Evolutionary conservation across 441 rosid genomes (phyloP), one percentile per base, ranked within the genome.

Genomic region (Pelargonium australe): DNA sequence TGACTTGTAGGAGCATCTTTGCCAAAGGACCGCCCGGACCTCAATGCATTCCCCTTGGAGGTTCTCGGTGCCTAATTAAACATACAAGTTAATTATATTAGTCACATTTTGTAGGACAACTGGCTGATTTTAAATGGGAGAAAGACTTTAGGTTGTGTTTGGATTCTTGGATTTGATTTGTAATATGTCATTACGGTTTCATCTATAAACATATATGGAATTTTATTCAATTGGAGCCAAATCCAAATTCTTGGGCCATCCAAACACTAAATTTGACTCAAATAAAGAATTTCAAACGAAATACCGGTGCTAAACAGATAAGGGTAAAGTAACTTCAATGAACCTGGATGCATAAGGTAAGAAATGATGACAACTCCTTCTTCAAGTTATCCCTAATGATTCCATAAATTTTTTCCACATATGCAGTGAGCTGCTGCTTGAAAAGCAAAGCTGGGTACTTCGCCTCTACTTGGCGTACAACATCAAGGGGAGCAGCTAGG

Each of bases 1-100:
- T 78, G 64, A 61, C 64, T 61, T 23, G 64, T 20, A 11, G 40
- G 64, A 79, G 97, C 87, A 82, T 92, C 98, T 82, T 89, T 95
- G 65, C 96, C 85, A 20, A 90, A 88, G 68, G 98, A 95, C 81
- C 90, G 78, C 68, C 96, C 99, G 75, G 99, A 92, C 82, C 98
- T 84, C 69, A 95, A 80, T 65, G 76, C 92, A 70, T 85, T 82
- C 78, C 64, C 64, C 64, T 61, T 61, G 64, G 64, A 61, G 12
- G 64, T 61, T 61, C 40, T 61, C 13, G 64, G 64, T 61, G 98
- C 99, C 99, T 95, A 73, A 68, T 69, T 75, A 68, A 74, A 60
- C 76, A 83, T 67, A 65, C 31, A 60, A 10, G 44, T 41, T 41
- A 45, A 47, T 47, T 47, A 47, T 14, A 47, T 13, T 20, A 60